These are phyloP conservation scores for Ilex paraguariensis DNA, from an alignment of 305 asterid species.

Conservation along the genomic window DNA sequence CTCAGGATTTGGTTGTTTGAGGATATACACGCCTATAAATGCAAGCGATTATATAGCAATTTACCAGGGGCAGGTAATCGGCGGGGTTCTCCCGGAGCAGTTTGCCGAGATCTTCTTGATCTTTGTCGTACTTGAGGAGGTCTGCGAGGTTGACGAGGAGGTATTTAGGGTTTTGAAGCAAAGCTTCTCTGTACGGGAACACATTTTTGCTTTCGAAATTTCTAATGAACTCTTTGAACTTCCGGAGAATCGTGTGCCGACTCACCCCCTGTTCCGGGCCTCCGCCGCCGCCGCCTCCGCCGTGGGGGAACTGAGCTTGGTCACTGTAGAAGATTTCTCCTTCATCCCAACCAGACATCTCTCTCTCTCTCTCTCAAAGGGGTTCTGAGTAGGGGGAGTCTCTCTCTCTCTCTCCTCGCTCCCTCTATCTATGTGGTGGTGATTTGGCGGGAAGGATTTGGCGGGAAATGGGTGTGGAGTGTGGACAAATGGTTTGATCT, in stretches of 20 bases:
- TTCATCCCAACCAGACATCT: constrained; percentile 94
- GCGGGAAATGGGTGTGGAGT: constrained; percentile 42
- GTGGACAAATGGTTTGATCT: too few species aligned
- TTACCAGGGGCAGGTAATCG: constrained; percentile 87
- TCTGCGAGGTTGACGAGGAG: constrained; percentile 72
- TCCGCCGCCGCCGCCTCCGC: constrained; percentile 35
- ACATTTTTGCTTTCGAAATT: constrained; percentile 81
- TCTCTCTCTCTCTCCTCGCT: constrained; percentile 12
- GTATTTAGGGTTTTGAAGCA: constrained; percentile 68
- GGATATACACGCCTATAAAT: too few species aligned
- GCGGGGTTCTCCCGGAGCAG: constrained; percentile 82
- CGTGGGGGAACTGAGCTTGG: constrained; percentile 85
- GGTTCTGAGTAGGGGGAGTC: not conserved
- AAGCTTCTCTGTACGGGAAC: constrained; percentile 94
- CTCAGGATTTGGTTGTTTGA: too few species aligned
- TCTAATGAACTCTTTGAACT: constrained; percentile 85
- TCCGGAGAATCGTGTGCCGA: constrained; percentile 74
- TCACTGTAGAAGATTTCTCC: constrained; percentile 91
- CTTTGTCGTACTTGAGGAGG: constrained; percentile 82
- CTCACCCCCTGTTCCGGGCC: constrained; percentile 40
- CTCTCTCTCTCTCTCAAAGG: constrained; percentile 5
- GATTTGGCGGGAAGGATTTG: constrained; percentile 71
- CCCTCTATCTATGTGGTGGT: not conserved
- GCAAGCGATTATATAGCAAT: too few species aligned
- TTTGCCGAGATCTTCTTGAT: constrained; percentile 19